These are phyloP conservation scores for Tympanopsis confertula DNA, from an alignment of 2,329 filamentous ascomycete species.

Conservation along the genomic window DNA sequence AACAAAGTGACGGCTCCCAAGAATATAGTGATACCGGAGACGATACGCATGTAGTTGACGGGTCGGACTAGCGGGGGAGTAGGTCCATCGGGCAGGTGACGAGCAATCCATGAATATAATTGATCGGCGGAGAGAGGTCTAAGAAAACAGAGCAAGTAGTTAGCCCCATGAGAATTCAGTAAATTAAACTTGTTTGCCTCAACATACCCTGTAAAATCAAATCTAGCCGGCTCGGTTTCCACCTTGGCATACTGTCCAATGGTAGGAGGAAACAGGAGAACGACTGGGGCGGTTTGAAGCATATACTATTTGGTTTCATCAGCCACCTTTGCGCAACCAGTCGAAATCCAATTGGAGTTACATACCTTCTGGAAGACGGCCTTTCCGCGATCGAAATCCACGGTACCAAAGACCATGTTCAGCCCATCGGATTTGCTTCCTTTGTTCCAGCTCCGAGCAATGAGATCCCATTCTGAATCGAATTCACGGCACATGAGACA, in stretches of 20 bases:
- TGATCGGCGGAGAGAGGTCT: slow-evolving; percentile 68
- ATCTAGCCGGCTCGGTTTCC: slow-evolving; percentile 60
- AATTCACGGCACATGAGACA: slow-evolving; percentile 83
- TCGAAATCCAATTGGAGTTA: slow-evolving; percentile 2
- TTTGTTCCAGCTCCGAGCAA: slow-evolving; percentile 76
- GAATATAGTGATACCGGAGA: slow-evolving; percentile 53
- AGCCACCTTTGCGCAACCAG: background rate
- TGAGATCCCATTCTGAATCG: slow-evolving; percentile 83
- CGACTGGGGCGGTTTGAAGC: slow-evolving; percentile 85
- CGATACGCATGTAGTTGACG: slow-evolving; percentile 73
- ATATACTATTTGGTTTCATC: slow-evolving; percentile 21
- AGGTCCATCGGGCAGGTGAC: slow-evolving; percentile 66
- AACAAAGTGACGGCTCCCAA: slow-evolving; percentile 59
- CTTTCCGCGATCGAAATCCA: slow-evolving; percentile 81
- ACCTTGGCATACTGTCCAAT: slow-evolving; percentile 65
- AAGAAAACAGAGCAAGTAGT: slow-evolving; percentile 4
- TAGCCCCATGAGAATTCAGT: background rate
- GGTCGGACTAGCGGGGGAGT: slow-evolving; percentile 72
- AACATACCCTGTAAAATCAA: slow-evolving; percentile 75
- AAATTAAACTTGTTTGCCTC: slow-evolving; percentile 1
- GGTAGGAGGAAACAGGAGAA: slow-evolving; percentile 80
- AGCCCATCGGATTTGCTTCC: slow-evolving; percentile 67
- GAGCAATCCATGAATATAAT: slow-evolving; percentile 66
- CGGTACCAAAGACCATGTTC: slow-evolving; percentile 65
- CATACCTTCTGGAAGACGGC: slow-evolving; percentile 75